phyloP scores from a whole-genome alignment of 2,329 filamentous ascomycete genomes.

The Hypoxylon sp. region DNA sequence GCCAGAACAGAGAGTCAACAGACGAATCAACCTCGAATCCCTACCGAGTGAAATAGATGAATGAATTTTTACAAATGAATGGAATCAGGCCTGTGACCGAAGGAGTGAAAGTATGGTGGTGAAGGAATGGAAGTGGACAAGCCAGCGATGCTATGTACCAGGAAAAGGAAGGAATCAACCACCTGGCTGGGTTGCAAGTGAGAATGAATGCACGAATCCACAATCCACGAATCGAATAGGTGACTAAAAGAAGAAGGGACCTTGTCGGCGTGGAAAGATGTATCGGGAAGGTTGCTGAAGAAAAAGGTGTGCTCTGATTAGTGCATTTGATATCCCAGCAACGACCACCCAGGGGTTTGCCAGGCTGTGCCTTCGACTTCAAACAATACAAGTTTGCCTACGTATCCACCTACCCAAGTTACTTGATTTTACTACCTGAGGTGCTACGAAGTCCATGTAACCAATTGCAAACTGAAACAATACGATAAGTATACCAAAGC shows the following conservation, averaged over 20 bases:
- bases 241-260: slow-evolving; percentile 23
- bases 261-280: slow-evolving; percentile 14
- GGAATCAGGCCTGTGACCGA: slow-evolving; percentile 21
- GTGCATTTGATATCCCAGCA: slow-evolving; percentile 17
- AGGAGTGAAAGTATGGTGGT: slow-evolving; percentile 10
- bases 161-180: slow-evolving; percentile 12
- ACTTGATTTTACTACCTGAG: slow-evolving; percentile 5
- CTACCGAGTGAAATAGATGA: slow-evolving; percentile 17
- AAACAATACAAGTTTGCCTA: slow-evolving; percentile 25
- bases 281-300: slow-evolving; percentile 33
- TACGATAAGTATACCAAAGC: slow-evolving; percentile 4
- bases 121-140: slow-evolving; percentile 25
- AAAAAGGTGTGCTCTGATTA: slow-evolving; percentile 20
- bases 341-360: slow-evolving; percentile 22
- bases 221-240: neutral
- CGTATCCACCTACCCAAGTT: slow-evolving; percentile 5
- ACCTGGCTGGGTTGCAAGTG: neutral
- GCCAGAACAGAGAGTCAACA: slow-evolving; percentile 21
- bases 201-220: neutral
- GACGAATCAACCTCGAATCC: slow-evolving; percentile 18
- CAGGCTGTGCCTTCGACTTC: slow-evolving; percentile 34
- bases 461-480: neutral
- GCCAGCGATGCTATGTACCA: slow-evolving; percentile 11
- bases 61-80: slow-evolving; percentile 25
- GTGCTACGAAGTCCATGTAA: neutral